Evolutionary conservation across 352 stramenopile genomes (phyloP).

Genomic region (Globisporangium cylindrosporum): DNA sequence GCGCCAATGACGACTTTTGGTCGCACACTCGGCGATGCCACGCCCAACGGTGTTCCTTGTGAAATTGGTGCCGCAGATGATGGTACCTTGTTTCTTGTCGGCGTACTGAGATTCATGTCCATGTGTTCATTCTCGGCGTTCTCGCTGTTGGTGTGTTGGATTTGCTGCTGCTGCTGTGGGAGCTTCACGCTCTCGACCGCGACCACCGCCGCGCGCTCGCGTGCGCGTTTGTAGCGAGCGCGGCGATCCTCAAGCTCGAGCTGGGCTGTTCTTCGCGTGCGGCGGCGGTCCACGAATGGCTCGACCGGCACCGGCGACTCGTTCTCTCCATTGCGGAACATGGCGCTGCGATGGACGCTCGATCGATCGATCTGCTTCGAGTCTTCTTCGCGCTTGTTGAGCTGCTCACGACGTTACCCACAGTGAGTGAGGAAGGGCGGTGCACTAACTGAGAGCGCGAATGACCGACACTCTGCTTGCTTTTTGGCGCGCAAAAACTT

Average conservation of each 20-base stretch:
- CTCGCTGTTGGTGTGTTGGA: neutral
- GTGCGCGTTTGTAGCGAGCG: constrained; percentile 30
- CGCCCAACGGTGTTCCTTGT: neutral
- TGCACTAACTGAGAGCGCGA: neutral
- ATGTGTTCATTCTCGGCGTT: neutral
- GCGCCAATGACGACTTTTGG: constrained; percentile 23
- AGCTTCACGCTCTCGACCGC: constrained; percentile 7
- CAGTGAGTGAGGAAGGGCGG: neutral
- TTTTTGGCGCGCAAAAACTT: neutral
- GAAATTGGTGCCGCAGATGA: neutral
- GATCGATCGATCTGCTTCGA: neutral
- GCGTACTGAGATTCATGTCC: neutral
- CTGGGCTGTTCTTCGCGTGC: constrained; percentile 32
- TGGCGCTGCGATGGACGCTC: neutral
- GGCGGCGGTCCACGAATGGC: constrained; percentile 17
- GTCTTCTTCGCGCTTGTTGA: neutral
- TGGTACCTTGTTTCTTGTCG: neutral
- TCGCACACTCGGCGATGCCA: neutral
- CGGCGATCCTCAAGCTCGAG: constrained; percentile 26
- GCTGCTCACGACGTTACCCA: neutral
- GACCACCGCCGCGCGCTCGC: constrained; percentile 13
- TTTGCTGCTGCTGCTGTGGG: neutral
- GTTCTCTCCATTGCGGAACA: constrained; percentile 3
- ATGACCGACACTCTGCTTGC: neutral
- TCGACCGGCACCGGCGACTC: constrained; percentile 7